A percentile compares a stretch with the other conserved stretches of the same genome.
phyloP scores from a whole-genome alignment of 495 filamentous ascomycete species.

The Hyaloscypha bicolor region DNA sequence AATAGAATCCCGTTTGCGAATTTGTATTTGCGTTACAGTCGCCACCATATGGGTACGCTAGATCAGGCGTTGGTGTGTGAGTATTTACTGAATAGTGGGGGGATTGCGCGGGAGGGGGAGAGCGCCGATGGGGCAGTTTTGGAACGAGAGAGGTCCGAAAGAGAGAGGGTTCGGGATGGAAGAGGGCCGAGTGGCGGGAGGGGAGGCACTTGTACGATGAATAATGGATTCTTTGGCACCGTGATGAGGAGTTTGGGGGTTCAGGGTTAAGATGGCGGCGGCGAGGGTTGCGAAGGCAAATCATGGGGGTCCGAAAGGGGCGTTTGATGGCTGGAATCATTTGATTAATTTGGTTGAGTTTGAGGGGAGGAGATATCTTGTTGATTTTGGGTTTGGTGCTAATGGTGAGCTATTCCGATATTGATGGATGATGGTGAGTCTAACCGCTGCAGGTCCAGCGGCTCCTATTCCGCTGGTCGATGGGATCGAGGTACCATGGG shows the following conservation, averaged over 20 bases:
- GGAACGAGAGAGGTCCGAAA: conserved; percentile 29
- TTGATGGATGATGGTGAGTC: neutral
- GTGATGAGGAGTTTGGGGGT: neutral
- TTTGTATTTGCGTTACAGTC: conserved; percentile 42
- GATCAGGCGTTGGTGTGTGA: conserved; percentile 56
- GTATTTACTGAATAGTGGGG: conserved; percentile 60
- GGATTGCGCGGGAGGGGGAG: conserved; percentile 7
- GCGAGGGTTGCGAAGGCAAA: neutral
- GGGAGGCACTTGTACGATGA: neutral
- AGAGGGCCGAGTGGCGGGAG: conserved; percentile 29
- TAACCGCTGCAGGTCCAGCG: conserved; percentile 11
- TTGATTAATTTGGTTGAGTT: neutral
- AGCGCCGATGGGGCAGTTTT: neutral
- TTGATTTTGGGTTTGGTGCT: conserved; percentile 1
- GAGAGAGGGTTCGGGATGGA: conserved; percentile 1
- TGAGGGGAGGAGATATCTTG: neutral
- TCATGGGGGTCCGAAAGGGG: neutral
- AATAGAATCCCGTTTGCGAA: conserved; percentile 72
- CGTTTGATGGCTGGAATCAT: neutral
- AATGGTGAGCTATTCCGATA: neutral
- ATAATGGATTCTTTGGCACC: neutral
- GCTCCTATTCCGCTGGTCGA: conserved; percentile 33
- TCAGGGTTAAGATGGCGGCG: neutral
- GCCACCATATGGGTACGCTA: conserved; percentile 51
- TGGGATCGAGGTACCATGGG: conserved; percentile 17